Evolutionary conservation across 23 red algal species (phyloP).

Genomic region (Gracilaria domingensis): DNA sequence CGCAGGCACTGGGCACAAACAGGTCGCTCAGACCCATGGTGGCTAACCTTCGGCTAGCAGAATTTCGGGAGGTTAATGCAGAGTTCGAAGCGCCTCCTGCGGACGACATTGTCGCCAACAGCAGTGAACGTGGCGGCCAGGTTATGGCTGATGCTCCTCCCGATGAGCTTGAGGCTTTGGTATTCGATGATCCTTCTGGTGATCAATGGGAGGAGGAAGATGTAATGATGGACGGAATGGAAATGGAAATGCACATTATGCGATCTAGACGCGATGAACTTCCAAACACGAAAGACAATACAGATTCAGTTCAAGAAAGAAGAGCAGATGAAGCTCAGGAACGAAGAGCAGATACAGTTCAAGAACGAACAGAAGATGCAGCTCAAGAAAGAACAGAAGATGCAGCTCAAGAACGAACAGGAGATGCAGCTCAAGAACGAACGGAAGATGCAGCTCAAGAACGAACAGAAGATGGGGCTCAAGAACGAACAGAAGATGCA

Average conservation of each 20-base stretch:
- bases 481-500: too few relatives aligned
- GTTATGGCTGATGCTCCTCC: slow-evolving; percentile 15
- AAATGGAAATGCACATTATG: not conserved
- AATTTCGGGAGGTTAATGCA: slow-evolving; percentile 49
- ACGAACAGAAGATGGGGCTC: too few relatives aligned
- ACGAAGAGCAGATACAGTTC: too few relatives aligned
- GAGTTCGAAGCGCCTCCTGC: not conserved
- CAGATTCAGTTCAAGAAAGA: not conserved
- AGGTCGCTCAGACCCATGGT: slow-evolving; percentile 36
- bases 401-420: too few relatives aligned
- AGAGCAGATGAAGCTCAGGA: too few relatives aligned
- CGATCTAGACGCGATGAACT: not conserved
- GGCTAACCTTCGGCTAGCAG: slow-evolving; percentile 47
- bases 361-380: too few relatives aligned
- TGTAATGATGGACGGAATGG: not conserved
- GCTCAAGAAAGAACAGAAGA: too few relatives aligned
- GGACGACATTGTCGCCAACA: not conserved
- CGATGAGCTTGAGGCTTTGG: not conserved
- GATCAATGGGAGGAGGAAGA: slow-evolving; percentile 25
- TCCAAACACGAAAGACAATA: not conserved
- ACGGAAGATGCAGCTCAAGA: too few relatives aligned
- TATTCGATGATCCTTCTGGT: not conserved
- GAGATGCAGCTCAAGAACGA: too few relatives aligned
- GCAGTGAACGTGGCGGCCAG: not conserved
- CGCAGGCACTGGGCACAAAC: slow-evolving; percentile 49